Base-by-base conservation (phyloP, 2,329 filamentous ascomycete genomes). In the Cryphonectria radicalis region DNA sequence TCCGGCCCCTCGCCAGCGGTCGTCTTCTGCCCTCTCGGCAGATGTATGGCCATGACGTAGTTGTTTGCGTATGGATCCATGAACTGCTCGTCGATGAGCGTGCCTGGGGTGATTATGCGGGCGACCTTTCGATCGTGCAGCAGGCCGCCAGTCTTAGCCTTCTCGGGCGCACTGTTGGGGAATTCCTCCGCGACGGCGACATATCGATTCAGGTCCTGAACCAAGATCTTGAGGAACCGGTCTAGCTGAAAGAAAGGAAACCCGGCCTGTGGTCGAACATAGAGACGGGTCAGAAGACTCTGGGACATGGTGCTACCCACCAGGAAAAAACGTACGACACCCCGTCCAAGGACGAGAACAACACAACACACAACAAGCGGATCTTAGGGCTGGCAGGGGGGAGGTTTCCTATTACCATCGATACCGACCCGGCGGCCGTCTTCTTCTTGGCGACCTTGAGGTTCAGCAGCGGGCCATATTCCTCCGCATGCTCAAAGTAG, bases 151-250 rank as follows among this genome's bases (percentile, higher is more conserved):
- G 90, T 87, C 78, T 91, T 95, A 74, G 91, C 83, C 80, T 89
- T 93, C 70, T 89, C 89, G 4, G 90, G 85, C 5, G 89, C 85
- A 74, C 90, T 87, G 77, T 96, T 93, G 25, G 92, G 90, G 76
- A 97, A 95, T 80, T 99, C 96, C 79, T 99, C 95, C 63, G 93
- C 94, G 74, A 99, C 92, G 64, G 96, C 96, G 73, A 99, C 96
- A 81, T 97, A 93, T 77, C 93, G 92, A 79, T 92, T 93, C 63
- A 96, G 83, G 78, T 98, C 96, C 79, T 97, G 92, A 3, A 99
- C 96, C 28, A 99, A 88, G 73, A 93, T 90, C 81, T 98, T 98
- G 76, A 99, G 88, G 80, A 94, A 98, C 35, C 94, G 90, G 78
- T 98, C 95, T 37, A 99, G 86, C 79, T 98, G 95, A 77, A 93